phyloP scores from a whole-genome alignment of 371 early-diverging fungal genomes.

The Mucor mucedo region DNA sequence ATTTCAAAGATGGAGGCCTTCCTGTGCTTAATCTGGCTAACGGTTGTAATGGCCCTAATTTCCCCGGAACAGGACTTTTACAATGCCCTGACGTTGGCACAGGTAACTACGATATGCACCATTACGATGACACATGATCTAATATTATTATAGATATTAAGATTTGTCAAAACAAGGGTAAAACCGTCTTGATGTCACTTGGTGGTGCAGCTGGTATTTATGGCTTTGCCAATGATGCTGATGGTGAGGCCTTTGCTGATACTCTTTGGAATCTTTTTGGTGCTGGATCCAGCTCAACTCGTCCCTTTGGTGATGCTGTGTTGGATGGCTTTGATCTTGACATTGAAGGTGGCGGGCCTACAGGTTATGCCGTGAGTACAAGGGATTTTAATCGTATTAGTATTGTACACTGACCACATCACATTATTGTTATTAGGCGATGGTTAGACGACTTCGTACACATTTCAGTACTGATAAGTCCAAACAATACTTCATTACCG shows the following conservation, averaged over 20 bases:
- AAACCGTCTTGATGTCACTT: conserved; percentile 67
- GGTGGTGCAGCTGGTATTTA: conserved; percentile 73
- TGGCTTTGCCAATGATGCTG: conserved; percentile 54
- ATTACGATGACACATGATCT: not conserved
- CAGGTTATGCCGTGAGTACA: conserved; percentile 50
- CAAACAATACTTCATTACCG: conserved; percentile 55
- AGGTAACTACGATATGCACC: conserved; percentile 22
- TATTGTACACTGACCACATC: not conserved
- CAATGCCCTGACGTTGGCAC: conserved; percentile 62
- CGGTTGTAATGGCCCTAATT: conserved; percentile 54
- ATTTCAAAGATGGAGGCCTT: conserved; percentile 52
- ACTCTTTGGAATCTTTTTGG: conserved; percentile 69
- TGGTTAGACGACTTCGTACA: conserved; percentile 51
- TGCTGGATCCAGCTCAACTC: conserved; percentile 46
- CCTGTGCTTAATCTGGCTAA: conserved; percentile 65
- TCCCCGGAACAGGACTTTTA: conserved; percentile 58
- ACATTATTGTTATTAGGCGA: conserved; percentile 7
- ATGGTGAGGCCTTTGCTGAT: conserved; percentile 61
- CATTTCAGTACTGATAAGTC: conserved; percentile 28
- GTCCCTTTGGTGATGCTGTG: conserved; percentile 68
- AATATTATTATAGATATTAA: conserved; percentile 54
- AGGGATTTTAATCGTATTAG: not conserved
- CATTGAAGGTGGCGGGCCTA: conserved; percentile 64
- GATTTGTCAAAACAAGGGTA: conserved; percentile 67
- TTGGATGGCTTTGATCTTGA: conserved; percentile 78